Percentiles rank a stretch among this genome's conserved stretches.
Conservation (phyloP, 352 stramenopile species). For the Phytophthora brassicae region DNA sequence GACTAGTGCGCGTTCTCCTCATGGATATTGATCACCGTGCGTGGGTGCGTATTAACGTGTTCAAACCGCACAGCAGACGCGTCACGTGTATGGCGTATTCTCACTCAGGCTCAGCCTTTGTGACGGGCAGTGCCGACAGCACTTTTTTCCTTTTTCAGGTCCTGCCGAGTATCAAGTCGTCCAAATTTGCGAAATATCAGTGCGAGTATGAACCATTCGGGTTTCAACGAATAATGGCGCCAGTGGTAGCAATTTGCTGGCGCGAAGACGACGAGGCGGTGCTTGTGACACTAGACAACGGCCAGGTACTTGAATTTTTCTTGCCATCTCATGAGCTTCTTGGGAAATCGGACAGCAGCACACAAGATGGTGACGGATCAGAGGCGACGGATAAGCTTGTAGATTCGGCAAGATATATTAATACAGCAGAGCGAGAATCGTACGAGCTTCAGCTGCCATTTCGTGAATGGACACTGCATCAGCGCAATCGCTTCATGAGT, state of each 20-base stretch:
- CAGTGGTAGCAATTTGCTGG: conserved; percentile 59
- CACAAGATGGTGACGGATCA: conserved; percentile 6
- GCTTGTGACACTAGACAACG: conserved; percentile 61
- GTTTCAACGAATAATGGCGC: conserved; percentile 55
- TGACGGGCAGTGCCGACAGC: conserved; percentile 71
- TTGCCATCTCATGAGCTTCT: conserved; percentile 37
- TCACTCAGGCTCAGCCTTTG: conserved; percentile 59
- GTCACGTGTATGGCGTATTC: conserved; percentile 78
- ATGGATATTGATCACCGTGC: conserved; percentile 49
- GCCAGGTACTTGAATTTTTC: conserved; percentile 70
- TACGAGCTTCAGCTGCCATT: conserved; percentile 54
- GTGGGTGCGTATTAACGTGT: conserved; percentile 71
- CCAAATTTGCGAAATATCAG: conserved; percentile 54
- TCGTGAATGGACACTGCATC: conserved; percentile 43
- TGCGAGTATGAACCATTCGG: conserved; percentile 74
- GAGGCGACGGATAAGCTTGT: conserved; percentile 4
- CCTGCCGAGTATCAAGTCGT: conserved; percentile 47
- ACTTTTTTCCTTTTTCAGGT: conserved; percentile 89
- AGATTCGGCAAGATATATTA: neutral
- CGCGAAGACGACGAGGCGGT: conserved; percentile 66
- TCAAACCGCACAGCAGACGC: conserved; percentile 88
- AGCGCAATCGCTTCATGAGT: conserved; percentile 51
- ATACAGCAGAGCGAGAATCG: conserved; percentile 40
- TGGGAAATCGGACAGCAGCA: neutral
- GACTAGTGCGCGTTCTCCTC: conserved; percentile 76